These are phyloP conservation scores for Pestalotiopsis sp. DNA, from an alignment of 2,329 filamentous ascomycete species.

Conservation along the genomic window DNA sequence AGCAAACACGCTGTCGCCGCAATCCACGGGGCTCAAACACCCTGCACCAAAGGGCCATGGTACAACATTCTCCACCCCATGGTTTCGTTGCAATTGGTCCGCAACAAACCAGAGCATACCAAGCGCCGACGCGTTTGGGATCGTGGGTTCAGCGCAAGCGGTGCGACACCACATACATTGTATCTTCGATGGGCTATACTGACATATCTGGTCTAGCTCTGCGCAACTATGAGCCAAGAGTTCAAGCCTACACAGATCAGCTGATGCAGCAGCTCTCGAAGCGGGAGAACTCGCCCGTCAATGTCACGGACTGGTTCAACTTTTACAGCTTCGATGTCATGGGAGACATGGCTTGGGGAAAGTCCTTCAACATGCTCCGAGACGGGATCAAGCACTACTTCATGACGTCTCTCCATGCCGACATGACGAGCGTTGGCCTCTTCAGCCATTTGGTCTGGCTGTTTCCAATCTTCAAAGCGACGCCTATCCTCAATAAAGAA, in stretches of 20 bases:
- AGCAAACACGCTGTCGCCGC: not conserved
- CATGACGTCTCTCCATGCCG: conserved; percentile 26
- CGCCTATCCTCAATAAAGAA: conserved; percentile 22
- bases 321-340: conserved; percentile 35
- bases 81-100: not conserved
- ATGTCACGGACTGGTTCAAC: conserved; percentile 31
- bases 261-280: conserved; percentile 21
- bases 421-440: conserved; percentile 23
- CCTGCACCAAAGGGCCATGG: conserved; percentile 7
- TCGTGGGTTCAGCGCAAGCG: not conserved
- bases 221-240: conserved; percentile 25
- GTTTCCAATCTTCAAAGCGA: conserved; percentile 22
- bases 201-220: conserved; percentile 16
- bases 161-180: not conserved
- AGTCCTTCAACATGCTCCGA: conserved; percentile 32
- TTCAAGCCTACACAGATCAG: conserved; percentile 20
- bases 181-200: not conserved
- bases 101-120: not conserved
- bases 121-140: conserved; percentile 1
- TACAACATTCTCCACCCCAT: conserved; percentile 5
- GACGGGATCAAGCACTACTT: conserved; percentile 17
- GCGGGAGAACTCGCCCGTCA: conserved; percentile 16
- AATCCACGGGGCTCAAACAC: not conserved
- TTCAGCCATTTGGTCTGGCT: conserved; percentile 27
- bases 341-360: conserved; percentile 35